Evolutionary conservation across 148 eudicot species (phyloP).

Genomic region (Cornus suecica): DNA sequence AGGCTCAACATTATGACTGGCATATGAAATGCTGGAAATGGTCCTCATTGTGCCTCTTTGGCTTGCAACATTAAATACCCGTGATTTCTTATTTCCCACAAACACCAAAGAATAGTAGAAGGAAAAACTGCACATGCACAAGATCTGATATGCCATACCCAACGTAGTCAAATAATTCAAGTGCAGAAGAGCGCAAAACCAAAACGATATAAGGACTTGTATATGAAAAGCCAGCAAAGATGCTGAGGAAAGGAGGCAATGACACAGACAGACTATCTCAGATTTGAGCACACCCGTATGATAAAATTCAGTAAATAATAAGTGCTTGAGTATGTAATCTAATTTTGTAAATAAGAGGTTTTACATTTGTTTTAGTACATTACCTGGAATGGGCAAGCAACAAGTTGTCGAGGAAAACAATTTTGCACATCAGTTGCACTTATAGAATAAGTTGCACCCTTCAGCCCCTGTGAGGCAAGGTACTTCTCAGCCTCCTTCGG

Average conservation of each 20-base stretch:
- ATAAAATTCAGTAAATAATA: not conserved
- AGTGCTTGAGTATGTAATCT: not conserved
- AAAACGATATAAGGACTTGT: not conserved
- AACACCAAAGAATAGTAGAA: no score
- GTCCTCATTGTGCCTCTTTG: not conserved
- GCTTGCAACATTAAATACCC: not conserved
- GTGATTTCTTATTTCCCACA: not conserved
- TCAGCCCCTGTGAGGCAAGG: constrained; percentile 60
- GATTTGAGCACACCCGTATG: not conserved
- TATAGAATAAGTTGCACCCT: constrained; percentile 51
- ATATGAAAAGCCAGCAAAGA: not conserved
- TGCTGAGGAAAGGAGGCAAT: not conserved
- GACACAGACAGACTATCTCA: not conserved
- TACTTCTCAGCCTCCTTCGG: constrained; percentile 59
- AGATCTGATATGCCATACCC: not conserved
- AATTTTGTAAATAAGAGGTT: not conserved
- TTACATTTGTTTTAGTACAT: constrained; percentile 1
- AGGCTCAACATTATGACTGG: not conserved
- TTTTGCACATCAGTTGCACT: constrained; percentile 52
- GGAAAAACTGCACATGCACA: not conserved
- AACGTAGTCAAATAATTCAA: not conserved
- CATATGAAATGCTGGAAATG: not conserved
- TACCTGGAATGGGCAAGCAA: constrained; percentile 74
- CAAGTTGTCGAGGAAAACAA: constrained; percentile 57
- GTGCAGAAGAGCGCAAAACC: not conserved